Conservation (phyloP, 768 basidiomycete species). For the Tricholomella constricta region DNA sequence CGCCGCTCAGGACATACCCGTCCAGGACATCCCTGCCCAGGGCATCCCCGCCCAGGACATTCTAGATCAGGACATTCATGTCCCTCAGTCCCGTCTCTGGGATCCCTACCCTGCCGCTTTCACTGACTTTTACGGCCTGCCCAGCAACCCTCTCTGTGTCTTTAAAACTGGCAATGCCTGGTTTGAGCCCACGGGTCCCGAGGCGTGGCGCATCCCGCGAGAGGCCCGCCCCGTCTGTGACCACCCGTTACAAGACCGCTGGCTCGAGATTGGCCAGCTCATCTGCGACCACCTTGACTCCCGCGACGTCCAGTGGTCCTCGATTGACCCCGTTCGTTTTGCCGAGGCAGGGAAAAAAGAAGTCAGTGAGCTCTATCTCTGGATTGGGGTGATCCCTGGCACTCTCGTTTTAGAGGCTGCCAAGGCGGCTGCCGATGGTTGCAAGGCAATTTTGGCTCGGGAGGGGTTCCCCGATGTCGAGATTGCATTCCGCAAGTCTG, state of each 20-base stretch:
- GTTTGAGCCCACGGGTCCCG: slow-evolving; percentile 18
- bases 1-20: too few relatives aligned
- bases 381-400: slow-evolving; percentile 32
- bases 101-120: too few relatives aligned
- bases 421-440: slow-evolving; percentile 21
- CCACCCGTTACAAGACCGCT: slow-evolving; percentile 27
- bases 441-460: slow-evolving; percentile 28
- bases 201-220: slow-evolving; percentile 21
- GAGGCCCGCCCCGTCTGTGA: slow-evolving; percentile 28
- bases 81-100: too few relatives aligned
- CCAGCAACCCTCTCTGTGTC: slow-evolving; percentile 24
- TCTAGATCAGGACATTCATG: too few relatives aligned
- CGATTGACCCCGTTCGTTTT: slow-evolving; percentile 32
- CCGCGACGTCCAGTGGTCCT: slow-evolving; percentile 27
- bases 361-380: slow-evolving; percentile 24
- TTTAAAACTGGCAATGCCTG: slow-evolving; percentile 29
- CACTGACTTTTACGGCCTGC: slow-evolving; percentile 29
- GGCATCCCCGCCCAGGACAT: too few relatives aligned
- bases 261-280: slow-evolving; percentile 23
- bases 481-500: slow-evolving; percentile 34
- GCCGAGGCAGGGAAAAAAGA: slow-evolving; percentile 27
- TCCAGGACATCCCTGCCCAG: too few relatives aligned
- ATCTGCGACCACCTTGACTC: slow-evolving; percentile 29
- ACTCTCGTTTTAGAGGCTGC: slow-evolving; percentile 30
- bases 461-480: slow-evolving; percentile 33